Evolutionary conservation across 306 rosid species (phyloP), one percentile per base, ranked within the genome.

Genomic region (Quercus suber): DNA sequence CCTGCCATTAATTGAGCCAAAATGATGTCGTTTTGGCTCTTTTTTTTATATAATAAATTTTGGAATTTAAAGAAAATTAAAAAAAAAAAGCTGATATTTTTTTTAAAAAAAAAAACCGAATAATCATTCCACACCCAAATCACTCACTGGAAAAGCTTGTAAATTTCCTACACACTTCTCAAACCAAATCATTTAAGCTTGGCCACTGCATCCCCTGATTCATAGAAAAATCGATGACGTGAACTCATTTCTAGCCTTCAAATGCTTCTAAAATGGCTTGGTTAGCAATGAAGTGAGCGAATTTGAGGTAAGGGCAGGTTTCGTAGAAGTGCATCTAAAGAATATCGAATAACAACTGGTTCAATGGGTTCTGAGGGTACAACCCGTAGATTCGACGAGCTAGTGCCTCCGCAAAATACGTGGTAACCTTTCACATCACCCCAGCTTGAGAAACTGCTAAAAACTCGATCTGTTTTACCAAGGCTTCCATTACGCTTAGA

Each of bases 131-230:
- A 27, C 27, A 27, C 27, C 2, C 27, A 27, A 27, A 27, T 27
- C 27, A 27, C 27, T 27, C 2, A 27, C 2, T 27, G 27, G 2
- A 27, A 27, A 27, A 1, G 27, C 27, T 27, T 1, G 27, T 27
- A 27, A 27, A 27, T 27, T 27, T 27, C 27, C 27, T 27, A 27
- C 27, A 27, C 27, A 27, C 27, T 27, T 27, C 27, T 27, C 27
- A 27, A 27, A 27, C 27, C 31, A 28, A 28, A 3, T 28, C 31
- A 28, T 3, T 28, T 28, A 28, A 28, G 31, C 31, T 3, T 52
- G 99, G 98, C 99, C 99, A 95, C 76, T 95, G 99, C 97, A 95
- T 91, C 76, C 99, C 99, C 57, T 93, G 98, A 53, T 91, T 91
- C 85, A 95, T 90, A 4, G 96, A 89, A 76, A 95, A 95, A 56